A percentile compares a stretch with the other conserved stretches of the same genome.
phyloP scores from a whole-genome alignment of 768 basidiomycete genomes.

The Amanita jacksonii region DNA sequence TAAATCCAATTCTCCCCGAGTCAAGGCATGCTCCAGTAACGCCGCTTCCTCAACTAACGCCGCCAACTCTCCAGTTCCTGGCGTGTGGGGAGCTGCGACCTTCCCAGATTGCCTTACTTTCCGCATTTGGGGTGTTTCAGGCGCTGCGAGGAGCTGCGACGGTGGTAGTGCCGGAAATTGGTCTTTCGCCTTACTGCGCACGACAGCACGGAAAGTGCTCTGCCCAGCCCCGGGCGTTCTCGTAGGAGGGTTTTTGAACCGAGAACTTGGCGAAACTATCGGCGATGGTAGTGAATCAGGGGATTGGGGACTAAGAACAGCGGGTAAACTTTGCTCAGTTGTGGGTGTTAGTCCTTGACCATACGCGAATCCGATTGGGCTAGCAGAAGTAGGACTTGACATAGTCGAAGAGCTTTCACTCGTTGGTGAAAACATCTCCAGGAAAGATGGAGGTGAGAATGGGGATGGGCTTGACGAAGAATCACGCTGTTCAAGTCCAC shows the following conservation, averaged over 20 bases:
- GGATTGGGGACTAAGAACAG: slow-evolving; percentile 17
- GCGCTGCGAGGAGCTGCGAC: slow-evolving; percentile 14
- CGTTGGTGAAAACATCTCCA: background rate
- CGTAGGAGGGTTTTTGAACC: slow-evolving; percentile 3
- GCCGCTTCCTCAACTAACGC: slow-evolving; percentile 49
- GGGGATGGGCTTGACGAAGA: background rate
- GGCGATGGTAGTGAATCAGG: slow-evolving; percentile 6
- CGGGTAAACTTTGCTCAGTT: slow-evolving; percentile 26
- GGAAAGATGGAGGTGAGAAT: background rate
- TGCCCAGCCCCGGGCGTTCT: background rate
- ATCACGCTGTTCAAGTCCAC: slow-evolving; percentile 8
- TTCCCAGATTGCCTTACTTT: slow-evolving; percentile 21
- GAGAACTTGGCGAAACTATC: background rate
- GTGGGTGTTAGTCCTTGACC: slow-evolving; percentile 29
- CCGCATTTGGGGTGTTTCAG: slow-evolving; percentile 21
- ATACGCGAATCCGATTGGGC: slow-evolving; percentile 24
- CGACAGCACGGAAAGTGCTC: slow-evolving; percentile 43
- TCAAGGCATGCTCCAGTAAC: slow-evolving; percentile 43
- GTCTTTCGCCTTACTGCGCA: slow-evolving; percentile 46
- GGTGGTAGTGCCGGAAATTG: slow-evolving; percentile 15
- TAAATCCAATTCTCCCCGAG: slow-evolving; percentile 30
- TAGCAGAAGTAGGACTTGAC: slow-evolving; percentile 9
- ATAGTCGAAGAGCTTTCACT: background rate
- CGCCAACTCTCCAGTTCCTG: slow-evolving; percentile 43
- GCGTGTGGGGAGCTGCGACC: slow-evolving; percentile 32